These are phyloP conservation scores for Kodamaea derodonti DNA, from an alignment of 1,139 yeast genomes.

Conservation along the genomic window DNA sequence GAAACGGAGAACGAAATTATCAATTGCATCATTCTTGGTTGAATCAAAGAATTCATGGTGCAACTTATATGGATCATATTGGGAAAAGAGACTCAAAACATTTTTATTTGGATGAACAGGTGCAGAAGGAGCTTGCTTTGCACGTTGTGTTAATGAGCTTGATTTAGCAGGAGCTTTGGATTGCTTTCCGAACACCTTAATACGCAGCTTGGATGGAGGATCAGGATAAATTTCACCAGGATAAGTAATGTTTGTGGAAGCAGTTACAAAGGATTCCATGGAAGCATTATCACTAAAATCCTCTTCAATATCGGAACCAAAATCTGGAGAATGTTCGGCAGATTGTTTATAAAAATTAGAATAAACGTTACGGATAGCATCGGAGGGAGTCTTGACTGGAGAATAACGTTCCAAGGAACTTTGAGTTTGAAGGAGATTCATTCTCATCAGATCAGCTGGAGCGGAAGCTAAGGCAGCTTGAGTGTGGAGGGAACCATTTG, in stretches of 20 bases:
- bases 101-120: constrained; percentile 16
- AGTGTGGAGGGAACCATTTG: constrained; percentile 1
- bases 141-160: constrained; percentile 2
- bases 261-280: constrained; percentile 37
- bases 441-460: constrained; percentile 21
- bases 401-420: constrained; percentile 28
- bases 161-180: neutral
- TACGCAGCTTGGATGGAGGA: neutral
- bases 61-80: constrained; percentile 23
- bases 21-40: constrained; percentile 32
- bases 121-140: constrained; percentile 4
- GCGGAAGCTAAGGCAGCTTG: constrained; percentile 5
- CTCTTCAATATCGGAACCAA: constrained; percentile 15
- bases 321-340: constrained; percentile 23
- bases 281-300: constrained; percentile 24
- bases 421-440: constrained; percentile 29
- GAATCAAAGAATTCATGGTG: constrained; percentile 23
- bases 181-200: neutral
- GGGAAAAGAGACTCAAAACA: constrained; percentile 16
- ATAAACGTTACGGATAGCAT: constrained; percentile 20
- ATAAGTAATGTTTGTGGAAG: constrained; percentile 29
- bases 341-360: constrained; percentile 21
- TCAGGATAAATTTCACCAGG: constrained; percentile 6
- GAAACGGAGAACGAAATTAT: constrained; percentile 34
- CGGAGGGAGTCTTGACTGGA: constrained; percentile 23